Base-by-base conservation (phyloP, 306 rosid genomes). In the Senna siamea region DNA sequence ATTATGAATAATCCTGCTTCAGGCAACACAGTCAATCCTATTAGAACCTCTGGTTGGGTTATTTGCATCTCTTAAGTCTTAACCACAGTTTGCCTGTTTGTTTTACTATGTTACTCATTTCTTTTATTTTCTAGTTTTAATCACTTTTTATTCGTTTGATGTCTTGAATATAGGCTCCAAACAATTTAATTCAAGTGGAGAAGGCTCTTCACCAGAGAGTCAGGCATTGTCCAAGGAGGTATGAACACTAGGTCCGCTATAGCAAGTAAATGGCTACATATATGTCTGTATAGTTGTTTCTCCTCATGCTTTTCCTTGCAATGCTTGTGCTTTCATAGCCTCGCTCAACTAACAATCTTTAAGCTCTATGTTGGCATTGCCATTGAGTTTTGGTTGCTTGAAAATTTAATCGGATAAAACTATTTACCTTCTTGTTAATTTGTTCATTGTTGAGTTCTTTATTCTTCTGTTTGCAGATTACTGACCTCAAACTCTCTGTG, bases 201-300 rank as follows among this genome's bases (percentile, higher is more conserved):
- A 48, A 47, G 82, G 86, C 81, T 80, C 87, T 34, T 79, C 90
- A 22, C 78, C 40, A 60, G 95, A 92, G 63, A 52, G 87, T 78
- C 92, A 89, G 55, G 87, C 92, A 69, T 82, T 94, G 80, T 83
- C 97, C 43, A 85, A 86, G 85, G 90, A 94, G 99, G 99, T 92
- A 82, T 46, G 28, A 28, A 32, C 73, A 72, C 67, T 46, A 44
- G 46, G 69, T 15, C 80, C 58, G 22, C 57, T 77, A 14, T 10
- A 76, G 28, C 54, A 57, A 72, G 22, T 50, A 40, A 60, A 68
- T 46, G 58, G 70, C 43, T 60, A 19, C 56, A 44, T 69, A 38
- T 23, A 14, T 46, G 35, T 26, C 9, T 63, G 54, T 61, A 37
- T 55, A 38, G 34, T 59, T 43, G 56, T 37, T 67, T 34, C 50